Evolutionary conservation across 169 alveolate species (phyloP), one percentile per base, ranked within the genome.

Genomic region (Cystoisospora suis): DNA sequence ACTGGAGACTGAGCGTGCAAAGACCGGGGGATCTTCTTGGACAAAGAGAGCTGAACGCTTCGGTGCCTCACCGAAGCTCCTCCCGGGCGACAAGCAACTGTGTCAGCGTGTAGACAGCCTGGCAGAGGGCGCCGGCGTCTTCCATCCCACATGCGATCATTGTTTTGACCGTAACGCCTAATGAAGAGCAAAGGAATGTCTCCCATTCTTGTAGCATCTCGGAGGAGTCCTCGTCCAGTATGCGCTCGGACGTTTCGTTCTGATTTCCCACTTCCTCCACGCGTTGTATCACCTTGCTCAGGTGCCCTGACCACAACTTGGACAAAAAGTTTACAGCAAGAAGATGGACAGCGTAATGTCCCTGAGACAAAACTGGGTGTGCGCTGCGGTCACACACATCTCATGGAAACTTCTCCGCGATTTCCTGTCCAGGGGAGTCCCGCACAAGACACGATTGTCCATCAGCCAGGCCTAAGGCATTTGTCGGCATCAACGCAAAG

Each of bases 231-330:
- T 32, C 56, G 56, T 72, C 81, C 4, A 70, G 81, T 20, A 27
- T 7, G 3, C 77, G 1, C 45, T 5, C 46, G n/a, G 58, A 32
- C 38, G 15, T 40, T 0, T 34, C 83, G 56, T 36, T 20, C 75
- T 61, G 83, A 34, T 40, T n/a, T 34, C 29, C 58, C 27, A 38
- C 42, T 12, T 72, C 56, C n/a, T 32, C 83, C 15, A 72, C 29
- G 58, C 53, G 32, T 27, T 72, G 32, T 40, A 72, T 40, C 56
- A 72, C 53, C 45, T 72, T 56, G 5, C 58, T 0, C 42, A 72
- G n/a, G 83, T 72, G 83, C 38, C 53, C 6, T 3, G n/a, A 4
- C 83, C 83, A 72, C 29, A 72, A 53, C 83, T 72, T n/a, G n/a
- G n/a, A n/a, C n/a, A n/a, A n/a, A n/a, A 15, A 53, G 65, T 53